Percentiles rank a stretch among this genome's conserved stretches.
These are phyloP conservation scores for Parathielavia hyrcaniae DNA, from an alignment of 495 filamentous ascomycete genomes.

Conservation along the genomic window DNA sequence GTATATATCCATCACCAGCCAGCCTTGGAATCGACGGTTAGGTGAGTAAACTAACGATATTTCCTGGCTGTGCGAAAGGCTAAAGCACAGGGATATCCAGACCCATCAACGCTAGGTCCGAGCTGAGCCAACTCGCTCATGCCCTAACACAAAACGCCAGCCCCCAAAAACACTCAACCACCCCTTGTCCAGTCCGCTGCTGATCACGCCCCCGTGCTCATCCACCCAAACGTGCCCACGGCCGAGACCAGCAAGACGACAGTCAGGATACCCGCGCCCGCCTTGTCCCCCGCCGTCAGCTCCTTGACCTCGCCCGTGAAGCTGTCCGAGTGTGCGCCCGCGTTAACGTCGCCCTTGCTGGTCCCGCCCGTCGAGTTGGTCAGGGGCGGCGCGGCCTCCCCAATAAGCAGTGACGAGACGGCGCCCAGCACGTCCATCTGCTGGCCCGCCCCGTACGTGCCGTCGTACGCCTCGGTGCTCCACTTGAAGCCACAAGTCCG, in stretches of 20 bases:
- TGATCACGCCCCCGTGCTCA: slow-evolving; percentile 35
- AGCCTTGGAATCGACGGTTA: background rate
- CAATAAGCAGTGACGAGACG: slow-evolving; percentile 50
- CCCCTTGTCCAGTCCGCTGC: background rate
- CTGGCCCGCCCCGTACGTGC: slow-evolving; percentile 55
- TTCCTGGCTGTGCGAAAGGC: background rate
- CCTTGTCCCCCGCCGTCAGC: slow-evolving; percentile 55
- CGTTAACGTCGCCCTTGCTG: slow-evolving; percentile 56
- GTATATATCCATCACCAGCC: background rate
- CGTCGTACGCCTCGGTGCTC: slow-evolving; percentile 54
- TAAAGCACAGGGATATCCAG: background rate
- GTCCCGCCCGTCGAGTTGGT: slow-evolving; percentile 58
- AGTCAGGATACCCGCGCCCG: slow-evolving; percentile 61
- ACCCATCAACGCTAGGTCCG: background rate
- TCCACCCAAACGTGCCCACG: slow-evolving; percentile 43
- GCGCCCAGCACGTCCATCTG: slow-evolving; percentile 64
- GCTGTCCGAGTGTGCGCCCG: slow-evolving; percentile 40
- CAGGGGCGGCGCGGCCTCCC: slow-evolving; percentile 40
- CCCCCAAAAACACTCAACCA: background rate
- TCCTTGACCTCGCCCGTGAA: slow-evolving; percentile 19
- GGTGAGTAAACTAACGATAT: too few species aligned
- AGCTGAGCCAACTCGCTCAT: too few species aligned
- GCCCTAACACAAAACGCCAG: background rate
- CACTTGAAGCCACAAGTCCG: slow-evolving; percentile 67
- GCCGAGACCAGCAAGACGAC: slow-evolving; percentile 37